These are phyloP conservation scores for Cajanus cajan DNA, from an alignment of 306 rosid genomes.

Conservation along the genomic window DNA sequence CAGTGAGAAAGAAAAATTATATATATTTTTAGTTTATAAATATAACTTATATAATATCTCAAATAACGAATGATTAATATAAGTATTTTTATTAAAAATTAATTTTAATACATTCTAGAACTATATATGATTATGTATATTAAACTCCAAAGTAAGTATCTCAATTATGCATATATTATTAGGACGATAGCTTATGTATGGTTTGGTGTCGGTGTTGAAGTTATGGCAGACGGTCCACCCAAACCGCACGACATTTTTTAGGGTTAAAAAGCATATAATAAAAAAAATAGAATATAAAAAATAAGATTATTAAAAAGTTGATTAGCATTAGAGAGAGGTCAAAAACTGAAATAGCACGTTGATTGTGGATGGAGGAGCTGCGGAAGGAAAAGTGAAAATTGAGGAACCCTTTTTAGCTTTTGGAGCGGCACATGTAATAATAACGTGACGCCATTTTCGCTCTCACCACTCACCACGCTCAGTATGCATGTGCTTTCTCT, in stretches of 20 bases:
- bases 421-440: constrained; percentile 52
- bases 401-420: constrained; percentile 27
- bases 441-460: constrained; percentile 74
- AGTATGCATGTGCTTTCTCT: background rate
- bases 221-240: background rate
- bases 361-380: background rate
- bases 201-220: background rate
- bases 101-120: too few species aligned
- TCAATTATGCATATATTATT: too few species aligned
- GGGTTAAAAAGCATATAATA: background rate
- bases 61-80: too few species aligned
- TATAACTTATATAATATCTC: too few species aligned
- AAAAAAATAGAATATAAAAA: background rate
- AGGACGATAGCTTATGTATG: too few species aligned
- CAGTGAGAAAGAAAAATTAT: too few species aligned
- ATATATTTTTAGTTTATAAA: too few species aligned
- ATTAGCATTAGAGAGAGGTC: background rate
- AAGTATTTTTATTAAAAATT: too few species aligned
- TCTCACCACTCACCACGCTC: too few species aligned
- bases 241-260: background rate
- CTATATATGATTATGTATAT: too few species aligned
- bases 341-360: background rate
- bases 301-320: background rate
- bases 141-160: too few species aligned
- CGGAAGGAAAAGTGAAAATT: constrained; percentile 12